Percentiles rank a stretch among this genome's conserved stretches.
Conservation (phyloP, 148 eudicot species). For the Fagopyrum tataricum region DNA sequence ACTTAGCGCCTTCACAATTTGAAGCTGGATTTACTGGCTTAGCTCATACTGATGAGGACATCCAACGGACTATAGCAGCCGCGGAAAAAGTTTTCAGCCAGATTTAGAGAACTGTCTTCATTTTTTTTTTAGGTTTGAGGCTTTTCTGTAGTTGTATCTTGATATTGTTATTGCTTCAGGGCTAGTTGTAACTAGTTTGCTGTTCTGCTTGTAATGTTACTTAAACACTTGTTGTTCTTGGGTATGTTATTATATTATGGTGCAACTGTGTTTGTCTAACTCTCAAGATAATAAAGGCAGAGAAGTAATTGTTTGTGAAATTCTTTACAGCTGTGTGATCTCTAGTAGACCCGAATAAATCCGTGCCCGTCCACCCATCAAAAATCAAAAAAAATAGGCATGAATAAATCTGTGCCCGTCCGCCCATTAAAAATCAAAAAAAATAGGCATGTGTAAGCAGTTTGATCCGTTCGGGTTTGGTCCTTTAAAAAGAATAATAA, state of each 20-base stretch:
- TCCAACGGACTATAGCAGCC: conserved; percentile 68
- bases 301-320: background rate
- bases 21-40: conserved; percentile 98
- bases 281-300: background rate
- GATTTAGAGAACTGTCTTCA: conserved; percentile 28
- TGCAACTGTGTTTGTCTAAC: conserved; percentile 1
- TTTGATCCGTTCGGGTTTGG: too few relatives aligned
- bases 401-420: too few relatives aligned
- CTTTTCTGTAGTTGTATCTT: conserved; percentile 12
- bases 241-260: background rate
- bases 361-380: too few relatives aligned
- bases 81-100: conserved; percentile 72
- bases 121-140: conserved; percentile 25
- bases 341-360: too few relatives aligned
- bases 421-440: too few relatives aligned
- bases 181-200: background rate
- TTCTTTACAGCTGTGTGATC: background rate
- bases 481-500: too few relatives aligned
- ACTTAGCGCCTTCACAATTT: conserved; percentile 90
- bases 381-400: too few relatives aligned
- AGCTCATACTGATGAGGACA: conserved; percentile 69
- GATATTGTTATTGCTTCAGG: conserved; percentile 3
- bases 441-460: too few relatives aligned
- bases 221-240: background rate
- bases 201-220: background rate